Evolutionary conservation across 169 alveolate species (phyloP), one percentile per base, ranked within the genome.

Genomic region (Plasmodium fragile): DNA sequence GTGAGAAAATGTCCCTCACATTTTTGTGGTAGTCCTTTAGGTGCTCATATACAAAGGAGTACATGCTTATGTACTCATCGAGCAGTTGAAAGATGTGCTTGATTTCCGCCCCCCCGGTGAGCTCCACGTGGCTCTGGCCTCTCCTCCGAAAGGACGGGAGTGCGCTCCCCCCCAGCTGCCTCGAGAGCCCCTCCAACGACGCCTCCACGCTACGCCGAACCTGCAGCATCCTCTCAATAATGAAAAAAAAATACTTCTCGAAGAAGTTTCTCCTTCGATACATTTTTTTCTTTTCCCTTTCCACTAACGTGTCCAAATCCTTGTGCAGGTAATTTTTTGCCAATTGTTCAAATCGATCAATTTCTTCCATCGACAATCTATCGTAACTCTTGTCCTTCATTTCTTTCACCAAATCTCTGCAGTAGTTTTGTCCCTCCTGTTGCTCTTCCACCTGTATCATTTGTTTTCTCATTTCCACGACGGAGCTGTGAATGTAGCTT

Each of bases 371-470:
- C 28, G 77, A 55, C 30, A 52, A 22, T 53, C 34, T 81, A 32
- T 81, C 89, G 41, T 81, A 81, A 34, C 77, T 81, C 22, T 81
- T 81, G 10, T 81, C 43, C 69, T 8, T 32, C 4, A 81, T 32
- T 53, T 81, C 89, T 25, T 81, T 28, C 36, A 0, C 25, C 53
- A 81, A 13, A 6, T 81, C 89, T 43, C 71, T 81, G 89, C 89
- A 81, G 53, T 45, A 36, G 25, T 81, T 81, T 53, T 28, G 2
- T 11, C 89, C 78, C 10, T n/a, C n/a, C 70, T 81, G 72, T 8
- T 53, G 43, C 41, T 81, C 89, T 13, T 43, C 11, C 25, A 81
- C 70, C 69, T 81, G 78, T 55, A 55, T 32, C 75, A 81, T 53
- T 25, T 52, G 59, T 81, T 13, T 49, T 49, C 18, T 13, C 69